Base-by-base conservation (phyloP, 176 grass and related monocot genomes). In the Aechmea fasciata region DNA sequence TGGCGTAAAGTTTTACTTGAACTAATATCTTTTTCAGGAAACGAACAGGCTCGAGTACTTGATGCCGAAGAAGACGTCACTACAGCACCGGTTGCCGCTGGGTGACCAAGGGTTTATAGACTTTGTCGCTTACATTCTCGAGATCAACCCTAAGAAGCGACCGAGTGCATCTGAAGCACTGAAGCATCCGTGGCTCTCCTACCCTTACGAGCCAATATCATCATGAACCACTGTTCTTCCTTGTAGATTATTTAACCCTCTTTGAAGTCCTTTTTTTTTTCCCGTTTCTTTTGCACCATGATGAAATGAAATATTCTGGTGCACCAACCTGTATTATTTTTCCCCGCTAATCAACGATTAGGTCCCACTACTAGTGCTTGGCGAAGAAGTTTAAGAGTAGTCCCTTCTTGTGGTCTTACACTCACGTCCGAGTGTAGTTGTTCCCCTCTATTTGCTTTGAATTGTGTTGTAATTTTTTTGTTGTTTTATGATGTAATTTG, bases 181-280 rank as follows among this genome's bases (percentile, higher is more conserved):
- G 71, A 93, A 85, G 80, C 95, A 99, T 68, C 95, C 90, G 22
- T 99, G 95, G 95, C 95, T 99, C 72, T 99, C 95, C 24, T 99
- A 85, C 64, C 95, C 95, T 53, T 99, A 99, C 6, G 95, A 99
- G 75, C 95, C 95, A 61, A 99, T 99, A 75, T 99, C 95, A 22
- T 94, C 95, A 66, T 99, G 79, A 99, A 48, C 20, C 55, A 61
- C 20, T 61, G 20, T 61, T 61, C n/a, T 61, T 61, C n/a, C 17
- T 22, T 22, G 28, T 52, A 15, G 24, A 9, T 65, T 13, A 47
- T 13, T 48, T 9, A 41, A 41, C 20, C 20, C 7, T 61, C 55
- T 22, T 15, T 22, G 55, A 19, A 61, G 55, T 59, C 2, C 1
- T 17, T 17, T 41, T 41, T 17, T 41, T 41, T 41, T 41, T 41